These are phyloP conservation scores for Madurella mycetomatis DNA, from an alignment of 2,329 filamentous ascomycete genomes.

Conservation along the genomic window DNA sequence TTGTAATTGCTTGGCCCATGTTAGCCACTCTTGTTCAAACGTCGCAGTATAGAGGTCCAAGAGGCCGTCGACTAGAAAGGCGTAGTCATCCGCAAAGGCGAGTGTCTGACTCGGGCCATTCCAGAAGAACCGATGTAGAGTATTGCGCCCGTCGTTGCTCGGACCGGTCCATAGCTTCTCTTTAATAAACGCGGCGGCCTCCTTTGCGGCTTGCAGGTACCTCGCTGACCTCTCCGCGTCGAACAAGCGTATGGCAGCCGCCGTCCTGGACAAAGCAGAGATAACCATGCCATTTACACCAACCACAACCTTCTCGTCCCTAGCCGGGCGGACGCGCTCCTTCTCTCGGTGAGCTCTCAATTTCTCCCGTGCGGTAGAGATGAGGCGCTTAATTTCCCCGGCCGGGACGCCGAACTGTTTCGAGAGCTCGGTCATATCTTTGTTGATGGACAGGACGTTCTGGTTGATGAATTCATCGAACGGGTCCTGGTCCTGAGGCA, in stretches of 20 bases:
- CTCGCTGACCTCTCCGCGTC: conserved; percentile 52
- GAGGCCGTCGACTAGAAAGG: conserved; percentile 77
- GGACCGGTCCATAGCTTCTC: conserved; percentile 66
- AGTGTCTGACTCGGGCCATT: conserved; percentile 58
- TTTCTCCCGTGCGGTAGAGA: conserved; percentile 62
- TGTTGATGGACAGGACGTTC: conserved; percentile 75
- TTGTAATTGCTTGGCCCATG: conserved; percentile 80
- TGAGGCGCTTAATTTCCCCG: conserved; percentile 62
- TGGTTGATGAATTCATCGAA: conserved; percentile 94
- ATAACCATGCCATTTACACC: conserved; percentile 89
- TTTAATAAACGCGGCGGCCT: conserved; percentile 68
- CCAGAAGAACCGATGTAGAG: conserved; percentile 72
- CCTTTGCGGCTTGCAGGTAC: conserved; percentile 63
- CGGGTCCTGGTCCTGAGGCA: conserved; percentile 74
- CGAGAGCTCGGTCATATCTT: conserved; percentile 64
- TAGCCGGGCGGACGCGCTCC: conserved; percentile 68
- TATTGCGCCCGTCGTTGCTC: conserved; percentile 31
- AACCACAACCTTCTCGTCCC: conserved; percentile 85
- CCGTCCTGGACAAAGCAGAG: conserved; percentile 70
- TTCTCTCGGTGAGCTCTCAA: conserved; percentile 67
- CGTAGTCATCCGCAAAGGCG: conserved; percentile 92
- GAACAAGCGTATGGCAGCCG: conserved; percentile 60
- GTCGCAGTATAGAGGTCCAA: conserved; percentile 82
- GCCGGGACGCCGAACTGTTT: conserved; percentile 69
- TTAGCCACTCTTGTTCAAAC: conserved; percentile 67